phyloP scores from a whole-genome alignment of 2,329 filamentous ascomycete species.

The Eutypa lata region DNA sequence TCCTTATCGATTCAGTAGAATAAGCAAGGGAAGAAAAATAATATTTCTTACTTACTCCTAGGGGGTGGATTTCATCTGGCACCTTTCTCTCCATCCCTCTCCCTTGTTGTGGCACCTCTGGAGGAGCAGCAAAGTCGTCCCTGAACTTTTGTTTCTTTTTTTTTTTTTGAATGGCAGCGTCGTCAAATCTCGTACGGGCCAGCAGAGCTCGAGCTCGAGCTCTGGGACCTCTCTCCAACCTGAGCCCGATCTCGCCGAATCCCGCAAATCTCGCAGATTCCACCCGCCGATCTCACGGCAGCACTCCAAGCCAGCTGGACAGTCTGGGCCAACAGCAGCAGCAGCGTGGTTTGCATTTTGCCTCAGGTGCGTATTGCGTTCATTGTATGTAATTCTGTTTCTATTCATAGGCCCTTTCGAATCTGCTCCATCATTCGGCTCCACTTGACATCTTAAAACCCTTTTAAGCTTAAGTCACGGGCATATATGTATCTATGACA shows the following conservation, averaged over 20 bases:
- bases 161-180: background rate
- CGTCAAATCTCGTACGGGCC: background rate
- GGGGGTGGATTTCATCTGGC: background rate
- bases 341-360: background rate
- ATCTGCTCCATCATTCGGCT: too few species aligned
- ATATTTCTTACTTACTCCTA: background rate
- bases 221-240: background rate
- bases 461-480: too few species aligned
- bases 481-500: too few species aligned
- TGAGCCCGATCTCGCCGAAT: background rate
- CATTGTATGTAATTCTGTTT: background rate
- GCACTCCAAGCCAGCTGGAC: background rate
- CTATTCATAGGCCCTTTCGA: background rate
- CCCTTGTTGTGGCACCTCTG: background rate
- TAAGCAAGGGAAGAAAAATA: background rate
- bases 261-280: background rate
- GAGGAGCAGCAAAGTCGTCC: background rate
- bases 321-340: background rate
- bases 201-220: background rate
- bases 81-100: background rate
- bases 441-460: too few species aligned
- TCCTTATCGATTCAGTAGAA: background rate
- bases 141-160: background rate
- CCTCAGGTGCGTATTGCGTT: background rate
- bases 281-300: background rate